These are phyloP conservation scores for Coemansia sp. DNA, from an alignment of 192 early-diverging fungal species.

Conservation along the genomic window DNA sequence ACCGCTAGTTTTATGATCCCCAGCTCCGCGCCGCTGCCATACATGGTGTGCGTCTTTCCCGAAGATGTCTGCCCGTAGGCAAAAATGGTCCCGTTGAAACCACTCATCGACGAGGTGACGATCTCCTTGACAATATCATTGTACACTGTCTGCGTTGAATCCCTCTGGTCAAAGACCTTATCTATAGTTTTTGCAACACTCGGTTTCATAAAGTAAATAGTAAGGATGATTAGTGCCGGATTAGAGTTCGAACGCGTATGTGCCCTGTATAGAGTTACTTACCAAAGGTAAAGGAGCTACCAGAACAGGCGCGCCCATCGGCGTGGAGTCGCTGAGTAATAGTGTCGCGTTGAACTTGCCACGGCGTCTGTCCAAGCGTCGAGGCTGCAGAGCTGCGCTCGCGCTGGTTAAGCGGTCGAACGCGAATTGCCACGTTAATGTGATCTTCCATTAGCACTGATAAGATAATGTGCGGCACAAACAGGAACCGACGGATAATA, in stretches of 20 bases:
- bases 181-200: slow-evolving; percentile 26
- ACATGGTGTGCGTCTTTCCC: slow-evolving; percentile 87
- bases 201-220: background rate
- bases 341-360: slow-evolving; percentile 47
- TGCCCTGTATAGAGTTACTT: background rate
- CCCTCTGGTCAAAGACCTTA: slow-evolving; percentile 52
- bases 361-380: slow-evolving; percentile 27
- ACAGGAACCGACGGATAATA: background rate
- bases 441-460: slow-evolving; percentile 50
- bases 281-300: slow-evolving; percentile 56
- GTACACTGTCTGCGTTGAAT: slow-evolving; percentile 46
- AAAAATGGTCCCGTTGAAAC: slow-evolving; percentile 97
- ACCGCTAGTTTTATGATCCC: slow-evolving; percentile 73
- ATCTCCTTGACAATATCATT: slow-evolving; percentile 57
- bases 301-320: slow-evolving; percentile 30
- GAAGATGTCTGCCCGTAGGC: slow-evolving; percentile 98
- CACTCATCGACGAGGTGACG: slow-evolving; percentile 75
- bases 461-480: background rate
- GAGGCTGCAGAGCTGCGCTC: slow-evolving; percentile 57
- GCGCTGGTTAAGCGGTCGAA: slow-evolving; percentile 65
- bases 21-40: slow-evolving; percentile 59
- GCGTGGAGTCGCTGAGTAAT: slow-evolving; percentile 38
- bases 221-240: background rate
- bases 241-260: background rate
- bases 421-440: slow-evolving; percentile 73